A percentile compares a stretch with the other conserved stretches of the same genome.
These are phyloP conservation scores for Herpetomonas tarakana DNA, from an alignment of 208 protist genomes.

Conservation along the genomic window DNA sequence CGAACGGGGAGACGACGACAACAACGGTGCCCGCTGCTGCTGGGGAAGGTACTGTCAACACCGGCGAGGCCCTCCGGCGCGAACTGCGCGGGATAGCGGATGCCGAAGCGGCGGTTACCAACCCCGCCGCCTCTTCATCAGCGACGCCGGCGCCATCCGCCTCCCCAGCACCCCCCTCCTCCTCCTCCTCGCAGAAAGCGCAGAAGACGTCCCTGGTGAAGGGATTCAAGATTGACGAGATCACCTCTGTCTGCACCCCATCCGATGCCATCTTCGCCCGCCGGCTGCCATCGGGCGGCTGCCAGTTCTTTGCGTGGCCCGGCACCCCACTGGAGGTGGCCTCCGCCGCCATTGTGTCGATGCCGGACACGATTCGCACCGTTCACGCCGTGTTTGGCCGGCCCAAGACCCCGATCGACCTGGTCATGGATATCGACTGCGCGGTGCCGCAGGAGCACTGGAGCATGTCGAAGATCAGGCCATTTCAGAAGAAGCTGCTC, in stretches of 20 bases:
- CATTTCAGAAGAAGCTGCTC: conserved; percentile 74
- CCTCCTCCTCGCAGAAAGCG: neutral
- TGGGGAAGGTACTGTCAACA: conserved; percentile 5
- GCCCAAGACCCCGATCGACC: conserved; percentile 60
- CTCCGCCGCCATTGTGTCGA: conserved; percentile 67
- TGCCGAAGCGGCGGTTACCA: neutral
- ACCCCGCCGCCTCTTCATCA: neutral
- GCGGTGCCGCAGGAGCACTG: conserved; percentile 83
- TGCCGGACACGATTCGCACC: conserved; percentile 85
- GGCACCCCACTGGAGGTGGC: conserved; percentile 66
- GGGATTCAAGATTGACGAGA: conserved; percentile 73
- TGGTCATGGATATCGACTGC: conserved; percentile 86
- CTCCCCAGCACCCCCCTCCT: neutral
- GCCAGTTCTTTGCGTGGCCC: conserved; percentile 89
- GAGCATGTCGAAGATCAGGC: conserved; percentile 66
- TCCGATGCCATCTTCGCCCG: conserved; percentile 80
- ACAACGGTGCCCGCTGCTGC: neutral
- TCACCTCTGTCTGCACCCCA: conserved; percentile 45
- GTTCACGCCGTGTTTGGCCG: conserved; percentile 86
- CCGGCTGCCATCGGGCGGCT: conserved; percentile 70
- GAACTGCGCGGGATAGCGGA: neutral
- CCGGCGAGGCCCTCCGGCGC: conserved; percentile 5
- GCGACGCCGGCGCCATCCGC: neutral
- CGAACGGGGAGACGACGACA: neutral
- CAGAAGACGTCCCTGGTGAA: conserved; percentile 83